Evolutionary conservation across 495 filamentous ascomycete species (phyloP), one percentile per base, ranked within the genome.

Genomic region (Aspergillus steynii): DNA sequence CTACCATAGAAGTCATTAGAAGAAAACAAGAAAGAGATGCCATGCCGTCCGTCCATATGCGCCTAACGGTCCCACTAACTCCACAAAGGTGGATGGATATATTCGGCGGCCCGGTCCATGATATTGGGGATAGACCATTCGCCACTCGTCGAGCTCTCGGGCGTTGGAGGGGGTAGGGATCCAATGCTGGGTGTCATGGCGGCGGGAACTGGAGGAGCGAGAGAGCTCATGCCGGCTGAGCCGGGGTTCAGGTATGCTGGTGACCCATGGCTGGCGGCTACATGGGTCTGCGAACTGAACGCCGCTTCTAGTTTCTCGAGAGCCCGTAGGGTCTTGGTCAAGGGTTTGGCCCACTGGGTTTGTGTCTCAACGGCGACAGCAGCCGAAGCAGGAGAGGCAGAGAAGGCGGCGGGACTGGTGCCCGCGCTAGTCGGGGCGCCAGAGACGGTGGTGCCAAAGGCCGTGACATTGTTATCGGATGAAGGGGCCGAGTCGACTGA

Each of bases 81-180:
- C 79, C 79, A 80, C 27, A 82, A 64, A 4, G 79, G 77, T 25
- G 79, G 76, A 48, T 82, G 79, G 29, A 82, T 80, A 57, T 79
- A 82, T 61, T 82, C 79, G 29, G 72, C 68, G 20, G 79, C 79
- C 25, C 79, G 74, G 53, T 80, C 79, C 20, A 82, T 48, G 29
- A 82, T 68, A 57, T 77, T 80, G 2, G 76, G 77, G 14, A 77
- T 72, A 27, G 77, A 68, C 79, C 77, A 82, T 61, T 82, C 79
- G 9, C 79, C 73, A 56, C 79, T 80, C 27, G 71, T 75, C 12
- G 78, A 79, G 64, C 77, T 80, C 55, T 82, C 79, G 5, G 79
- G 79, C 1, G 79, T 82, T 46, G 77, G 75, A 1, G 79, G 79
- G 26, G 77, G 77, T 8, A 79, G 68, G 10, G 77, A 80, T 15